phyloP scores from a whole-genome alignment of 768 basidiomycete genomes.

The Austroboletus festivus region DNA sequence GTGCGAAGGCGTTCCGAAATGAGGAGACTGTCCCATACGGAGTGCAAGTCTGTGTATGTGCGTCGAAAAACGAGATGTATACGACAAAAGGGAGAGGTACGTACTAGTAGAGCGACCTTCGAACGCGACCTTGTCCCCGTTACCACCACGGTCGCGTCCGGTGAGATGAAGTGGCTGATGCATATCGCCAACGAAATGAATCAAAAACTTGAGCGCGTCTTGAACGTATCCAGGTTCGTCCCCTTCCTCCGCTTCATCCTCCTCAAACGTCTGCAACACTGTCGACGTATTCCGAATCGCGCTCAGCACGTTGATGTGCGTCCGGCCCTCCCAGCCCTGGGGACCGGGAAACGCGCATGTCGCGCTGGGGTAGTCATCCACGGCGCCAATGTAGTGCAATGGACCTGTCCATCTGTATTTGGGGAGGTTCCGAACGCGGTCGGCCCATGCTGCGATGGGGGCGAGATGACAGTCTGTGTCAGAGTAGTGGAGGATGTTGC shows the following conservation, averaged over 20 bases:
- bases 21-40: constrained; percentile 81
- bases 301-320: constrained; percentile 65
- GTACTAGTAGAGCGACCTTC: constrained; percentile 68
- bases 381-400: constrained; percentile 72
- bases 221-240: constrained; percentile 48
- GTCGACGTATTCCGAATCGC: constrained; percentile 75
- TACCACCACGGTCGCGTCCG: constrained; percentile 85
- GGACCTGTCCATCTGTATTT: constrained; percentile 70
- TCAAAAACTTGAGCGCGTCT: constrained; percentile 87
- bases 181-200: constrained; percentile 92
- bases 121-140: constrained; percentile 71
- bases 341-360: constrained; percentile 76
- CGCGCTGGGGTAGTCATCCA: constrained; percentile 74
- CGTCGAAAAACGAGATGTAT: background rate
- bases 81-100: constrained; percentile 21
- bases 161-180: constrained; percentile 93
- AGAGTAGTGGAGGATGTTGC: constrained; percentile 58
- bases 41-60: constrained; percentile 77
- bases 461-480: constrained; percentile 76
- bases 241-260: constrained; percentile 22
- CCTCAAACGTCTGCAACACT: constrained; percentile 52
- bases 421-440: constrained; percentile 49
- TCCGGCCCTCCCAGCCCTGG: constrained; percentile 65
- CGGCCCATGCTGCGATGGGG: constrained; percentile 86
- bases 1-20: constrained; percentile 80